phyloP scores from a whole-genome alignment of 2,329 filamentous ascomycete species.

The Emergomyces pasteurianus region DNA sequence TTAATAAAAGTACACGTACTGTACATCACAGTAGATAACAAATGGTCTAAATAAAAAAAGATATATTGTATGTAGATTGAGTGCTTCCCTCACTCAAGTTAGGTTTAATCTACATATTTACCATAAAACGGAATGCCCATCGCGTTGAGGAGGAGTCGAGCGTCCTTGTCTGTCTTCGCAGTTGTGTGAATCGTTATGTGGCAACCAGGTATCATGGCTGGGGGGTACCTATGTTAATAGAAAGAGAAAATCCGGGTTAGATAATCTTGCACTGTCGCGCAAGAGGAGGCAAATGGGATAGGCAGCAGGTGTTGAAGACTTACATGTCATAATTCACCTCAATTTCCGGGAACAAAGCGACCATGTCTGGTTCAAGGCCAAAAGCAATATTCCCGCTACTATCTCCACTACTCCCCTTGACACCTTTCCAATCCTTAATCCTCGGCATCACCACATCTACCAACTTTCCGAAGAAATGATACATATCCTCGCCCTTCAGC shows the following conservation, averaged over 20 bases:
- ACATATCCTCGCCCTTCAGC: slow-evolving; percentile 66
- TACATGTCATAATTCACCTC: slow-evolving; percentile 88
- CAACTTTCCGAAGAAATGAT: slow-evolving; percentile 82
- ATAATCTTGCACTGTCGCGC: background rate
- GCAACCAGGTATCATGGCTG: slow-evolving; percentile 72
- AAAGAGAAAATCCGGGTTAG: slow-evolving; percentile 1
- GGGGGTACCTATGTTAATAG: slow-evolving; percentile 41
- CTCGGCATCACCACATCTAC: slow-evolving; percentile 82
- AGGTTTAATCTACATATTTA: slow-evolving; percentile 46
- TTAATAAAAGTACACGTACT: background rate
- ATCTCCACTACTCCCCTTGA: slow-evolving; percentile 68
- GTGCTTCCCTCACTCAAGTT: background rate
- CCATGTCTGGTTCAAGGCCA: slow-evolving; percentile 62
- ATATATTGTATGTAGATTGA: background rate
- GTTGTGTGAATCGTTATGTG: slow-evolving; percentile 75
- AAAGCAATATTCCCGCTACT: slow-evolving; percentile 76
- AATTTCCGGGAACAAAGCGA: slow-evolving; percentile 83
- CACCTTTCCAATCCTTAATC: slow-evolving; percentile 90
- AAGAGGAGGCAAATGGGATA: background rate
- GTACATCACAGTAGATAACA: background rate
- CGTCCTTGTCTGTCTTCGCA: slow-evolving; percentile 74
- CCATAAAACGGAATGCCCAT: slow-evolving; percentile 74
- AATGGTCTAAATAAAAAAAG: background rate
- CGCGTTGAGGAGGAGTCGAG: slow-evolving; percentile 58
- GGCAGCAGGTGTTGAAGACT: slow-evolving; percentile 29